Conservation (phyloP, 257 asterid species). For the Nicotiana undulata region DNA sequence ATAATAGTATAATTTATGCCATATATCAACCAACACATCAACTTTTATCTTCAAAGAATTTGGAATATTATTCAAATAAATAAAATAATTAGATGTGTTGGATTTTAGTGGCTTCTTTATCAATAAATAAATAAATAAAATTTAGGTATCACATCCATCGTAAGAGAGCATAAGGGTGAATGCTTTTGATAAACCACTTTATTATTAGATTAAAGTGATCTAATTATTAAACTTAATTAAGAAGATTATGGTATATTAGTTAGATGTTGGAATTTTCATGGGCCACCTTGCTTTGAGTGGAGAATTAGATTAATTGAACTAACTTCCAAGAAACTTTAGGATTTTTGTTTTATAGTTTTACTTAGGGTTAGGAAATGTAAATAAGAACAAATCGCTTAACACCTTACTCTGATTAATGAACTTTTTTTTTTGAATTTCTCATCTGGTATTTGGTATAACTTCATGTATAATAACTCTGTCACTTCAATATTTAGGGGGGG, state of each 20-base stretch:
- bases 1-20: not conserved
- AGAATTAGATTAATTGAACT: not conserved
- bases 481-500: not conserved
- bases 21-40: slow-evolving; percentile 7
- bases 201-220: not conserved
- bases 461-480: not conserved
- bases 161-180: not conserved
- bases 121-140: not conserved
- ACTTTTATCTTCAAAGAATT: not conserved
- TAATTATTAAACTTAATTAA: not conserved
- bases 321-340: not conserved
- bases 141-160: not conserved
- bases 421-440: no score
- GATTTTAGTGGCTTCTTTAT: not conserved
- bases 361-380: not conserved
- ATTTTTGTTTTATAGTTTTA: not conserved
- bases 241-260: not conserved
- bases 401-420: no score
- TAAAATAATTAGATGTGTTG: not conserved
- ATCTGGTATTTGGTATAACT: not conserved
- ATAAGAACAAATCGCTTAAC: no score
- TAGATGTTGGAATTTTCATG: not conserved
- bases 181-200: slow-evolving; percentile 1
- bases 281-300: slow-evolving; percentile 7
- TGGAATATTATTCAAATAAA: not conserved